A percentile compares a stretch with the other conserved stretches of the same genome.
Conservation (phyloP, 306 rosid genomes). For the Adenanthera pavonina region DNA sequence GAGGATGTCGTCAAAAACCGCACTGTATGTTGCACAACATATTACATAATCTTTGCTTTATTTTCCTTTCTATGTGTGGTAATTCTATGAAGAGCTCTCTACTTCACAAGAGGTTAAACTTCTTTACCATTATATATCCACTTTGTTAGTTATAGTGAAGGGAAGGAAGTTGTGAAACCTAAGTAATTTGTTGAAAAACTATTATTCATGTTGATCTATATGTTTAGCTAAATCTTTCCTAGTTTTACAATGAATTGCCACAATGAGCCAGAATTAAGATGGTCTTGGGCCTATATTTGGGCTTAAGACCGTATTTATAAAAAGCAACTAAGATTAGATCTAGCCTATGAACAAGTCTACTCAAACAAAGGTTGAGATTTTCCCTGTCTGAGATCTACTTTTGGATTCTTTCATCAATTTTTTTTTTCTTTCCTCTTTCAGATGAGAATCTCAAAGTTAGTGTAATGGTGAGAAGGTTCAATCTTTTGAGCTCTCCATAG, state of each 20-base stretch:
- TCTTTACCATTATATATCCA: background rate
- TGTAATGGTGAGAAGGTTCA: background rate
- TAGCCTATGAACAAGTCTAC: background rate
- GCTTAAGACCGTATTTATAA: background rate
- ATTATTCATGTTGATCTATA: background rate
- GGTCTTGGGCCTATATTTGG: background rate
- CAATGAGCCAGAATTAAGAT: background rate
- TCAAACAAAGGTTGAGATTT: background rate
- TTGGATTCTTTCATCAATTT: background rate
- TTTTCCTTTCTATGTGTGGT: conserved; percentile 12
- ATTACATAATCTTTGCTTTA: conserved; percentile 6
- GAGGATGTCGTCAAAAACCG: conserved; percentile 86
- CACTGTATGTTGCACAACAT: conserved; percentile 60
- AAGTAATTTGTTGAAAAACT: background rate
- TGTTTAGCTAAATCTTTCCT: background rate
- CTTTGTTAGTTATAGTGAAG: background rate
- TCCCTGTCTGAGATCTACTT: background rate
- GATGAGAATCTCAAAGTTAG: background rate
- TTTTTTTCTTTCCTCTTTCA: background rate
- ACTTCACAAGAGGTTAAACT: background rate
- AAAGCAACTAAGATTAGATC: background rate
- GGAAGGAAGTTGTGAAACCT: background rate
- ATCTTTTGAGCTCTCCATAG: background rate
- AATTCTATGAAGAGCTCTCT: background rate
- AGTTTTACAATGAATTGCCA: background rate